Evolutionary conservation across 805 yeast genomes (phyloP).

Genomic region (Wickerhamiella allomyrinae): DNA sequence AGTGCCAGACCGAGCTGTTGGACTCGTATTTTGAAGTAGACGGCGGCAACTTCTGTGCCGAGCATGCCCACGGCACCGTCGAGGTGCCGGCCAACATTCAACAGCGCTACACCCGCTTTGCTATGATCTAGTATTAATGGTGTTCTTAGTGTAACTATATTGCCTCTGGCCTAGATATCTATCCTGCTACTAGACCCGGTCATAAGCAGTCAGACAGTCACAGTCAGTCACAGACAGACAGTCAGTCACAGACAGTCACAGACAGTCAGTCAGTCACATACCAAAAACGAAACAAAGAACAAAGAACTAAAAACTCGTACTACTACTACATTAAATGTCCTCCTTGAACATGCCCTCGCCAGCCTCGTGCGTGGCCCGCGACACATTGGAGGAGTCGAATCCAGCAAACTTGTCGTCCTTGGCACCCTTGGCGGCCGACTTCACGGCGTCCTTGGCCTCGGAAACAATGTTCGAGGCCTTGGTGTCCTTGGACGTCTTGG

Average conservation of each 20-base stretch:
- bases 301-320: not conserved
- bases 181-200: no score
- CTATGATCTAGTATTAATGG: constrained; percentile 16
- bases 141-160: no score
- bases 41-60: constrained; percentile 24
- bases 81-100: constrained; percentile 15
- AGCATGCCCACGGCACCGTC: constrained; percentile 22
- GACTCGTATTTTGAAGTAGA: constrained; percentile 24
- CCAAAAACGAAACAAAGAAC: no score
- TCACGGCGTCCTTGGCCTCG: constrained; percentile 2
- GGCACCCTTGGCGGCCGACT: not conserved
- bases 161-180: no score
- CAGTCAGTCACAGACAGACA: no score
- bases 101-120: constrained; percentile 21
- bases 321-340: constrained; percentile 12
- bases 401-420: constrained; percentile 14
- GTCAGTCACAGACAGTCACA: no score
- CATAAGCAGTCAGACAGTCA: no score
- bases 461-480: constrained; percentile 3
- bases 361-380: constrained; percentile 9
- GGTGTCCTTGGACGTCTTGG: not conserved
- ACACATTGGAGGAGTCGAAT: constrained; percentile 19
- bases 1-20: constrained; percentile 31
- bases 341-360: constrained; percentile 18
- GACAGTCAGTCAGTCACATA: no score